phyloP scores from a whole-genome alignment of 495 filamentous ascomycete genomes.

The Echria macrotheca region DNA sequence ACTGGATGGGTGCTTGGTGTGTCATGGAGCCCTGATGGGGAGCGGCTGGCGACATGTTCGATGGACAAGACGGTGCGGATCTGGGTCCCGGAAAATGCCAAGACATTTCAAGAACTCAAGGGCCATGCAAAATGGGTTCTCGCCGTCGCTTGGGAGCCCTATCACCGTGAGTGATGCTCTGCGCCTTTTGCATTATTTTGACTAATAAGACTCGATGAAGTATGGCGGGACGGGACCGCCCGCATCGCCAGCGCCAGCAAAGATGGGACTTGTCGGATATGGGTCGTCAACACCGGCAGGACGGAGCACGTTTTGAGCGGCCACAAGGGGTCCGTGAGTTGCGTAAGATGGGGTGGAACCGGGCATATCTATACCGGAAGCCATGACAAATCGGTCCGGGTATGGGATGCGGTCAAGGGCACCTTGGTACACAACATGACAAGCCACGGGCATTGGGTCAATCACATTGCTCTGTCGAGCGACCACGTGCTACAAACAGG shows the following conservation, averaged over 20 bases:
- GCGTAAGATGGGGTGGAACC: conserved; percentile 90
- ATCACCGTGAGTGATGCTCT: conserved; percentile 48
- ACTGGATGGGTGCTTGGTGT: conserved; percentile 89
- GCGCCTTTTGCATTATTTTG: neutral
- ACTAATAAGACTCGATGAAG: conserved; percentile 10
- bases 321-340: conserved; percentile 82
- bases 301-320: conserved; percentile 80
- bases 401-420: conserved; percentile 79
- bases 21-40: conserved; percentile 77
- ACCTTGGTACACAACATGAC: conserved; percentile 73
- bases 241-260: conserved; percentile 85
- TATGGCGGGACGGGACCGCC: conserved; percentile 66
- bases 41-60: conserved; percentile 79
- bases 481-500: conserved; percentile 85
- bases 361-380: conserved; percentile 60
- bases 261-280: conserved; percentile 83
- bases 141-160: conserved; percentile 87
- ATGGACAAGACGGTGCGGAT: conserved; percentile 90
- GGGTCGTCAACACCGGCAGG: conserved; percentile 71
- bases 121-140: conserved; percentile 92
- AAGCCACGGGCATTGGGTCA: conserved; percentile 90
- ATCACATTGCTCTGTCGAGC: conserved; percentile 90
- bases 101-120: conserved; percentile 69
- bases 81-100: conserved; percentile 83
- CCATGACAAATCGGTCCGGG: conserved; percentile 90